These are phyloP conservation scores for Nakazawaea molendinolei DNA, from an alignment of 805 yeast genomes.

Conservation along the genomic window DNA sequence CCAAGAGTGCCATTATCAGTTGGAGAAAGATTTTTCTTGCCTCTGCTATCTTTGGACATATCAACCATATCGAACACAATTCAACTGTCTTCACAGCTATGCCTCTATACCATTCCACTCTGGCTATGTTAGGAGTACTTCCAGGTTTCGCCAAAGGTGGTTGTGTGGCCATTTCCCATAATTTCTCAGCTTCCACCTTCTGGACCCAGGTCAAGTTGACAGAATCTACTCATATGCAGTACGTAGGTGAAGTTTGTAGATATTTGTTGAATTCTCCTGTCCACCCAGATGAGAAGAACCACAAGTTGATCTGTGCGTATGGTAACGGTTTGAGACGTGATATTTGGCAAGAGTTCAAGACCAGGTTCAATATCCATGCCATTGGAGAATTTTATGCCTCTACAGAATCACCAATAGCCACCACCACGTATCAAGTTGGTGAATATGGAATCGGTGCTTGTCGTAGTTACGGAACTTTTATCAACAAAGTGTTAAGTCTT, in stretches of 20 bases:
- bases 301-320: slow-evolving; percentile 61
- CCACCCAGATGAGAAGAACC: slow-evolving; percentile 60
- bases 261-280: slow-evolving; percentile 63
- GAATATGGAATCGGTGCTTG: slow-evolving; percentile 84
- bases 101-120: slow-evolving; percentile 96
- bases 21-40: slow-evolving; percentile 84
- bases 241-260: slow-evolving; percentile 93
- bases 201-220: slow-evolving; percentile 82
- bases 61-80: slow-evolving; percentile 47
- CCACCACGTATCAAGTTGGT: slow-evolving; percentile 74
- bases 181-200: slow-evolving; percentile 76
- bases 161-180: slow-evolving; percentile 68
- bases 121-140: slow-evolving; percentile 77
- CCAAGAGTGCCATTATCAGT: slow-evolving; percentile 88
- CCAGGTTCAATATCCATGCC: slow-evolving; percentile 64
- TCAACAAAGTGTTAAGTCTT: slow-evolving; percentile 42
- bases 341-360: slow-evolving; percentile 78
- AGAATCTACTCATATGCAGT: slow-evolving; percentile 76
- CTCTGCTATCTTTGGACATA: slow-evolving; percentile 58
- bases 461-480: slow-evolving; percentile 64
- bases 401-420: slow-evolving; percentile 86
- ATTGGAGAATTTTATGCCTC: slow-evolving; percentile 93
- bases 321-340: slow-evolving; percentile 91
- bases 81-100: slow-evolving; percentile 78
- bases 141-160: slow-evolving; percentile 59